phyloP scores from a whole-genome alignment of 768 basidiomycete species.

The Artomyces pyxidatus region DNA sequence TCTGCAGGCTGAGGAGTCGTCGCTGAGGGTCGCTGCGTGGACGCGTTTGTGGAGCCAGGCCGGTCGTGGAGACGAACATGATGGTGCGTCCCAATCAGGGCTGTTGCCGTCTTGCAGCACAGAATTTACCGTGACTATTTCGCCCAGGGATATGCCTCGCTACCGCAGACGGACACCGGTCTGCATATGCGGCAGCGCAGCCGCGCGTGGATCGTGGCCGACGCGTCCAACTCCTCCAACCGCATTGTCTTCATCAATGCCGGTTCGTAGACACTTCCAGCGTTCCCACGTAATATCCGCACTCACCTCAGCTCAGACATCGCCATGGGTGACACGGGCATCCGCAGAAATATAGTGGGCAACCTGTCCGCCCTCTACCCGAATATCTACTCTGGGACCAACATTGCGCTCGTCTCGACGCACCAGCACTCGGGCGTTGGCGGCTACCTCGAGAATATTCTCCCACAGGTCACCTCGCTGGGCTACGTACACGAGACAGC shows the following conservation, averaged over 20 bases:
- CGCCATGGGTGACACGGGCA: constrained; percentile 73
- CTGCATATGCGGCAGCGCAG: constrained; percentile 75
- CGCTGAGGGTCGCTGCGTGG: no score
- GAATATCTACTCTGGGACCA: constrained; percentile 57
- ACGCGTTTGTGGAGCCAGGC: constrained; percentile 28
- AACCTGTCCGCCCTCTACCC: constrained; percentile 49
- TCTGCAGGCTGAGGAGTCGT: neutral
- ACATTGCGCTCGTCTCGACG: constrained; percentile 69
- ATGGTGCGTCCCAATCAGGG: constrained; percentile 42
- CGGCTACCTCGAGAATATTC: constrained; percentile 70
- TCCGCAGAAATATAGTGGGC: constrained; percentile 60
- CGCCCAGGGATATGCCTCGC: constrained; percentile 55
- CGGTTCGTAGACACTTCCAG: constrained; percentile 29
- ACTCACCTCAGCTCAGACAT: constrained; percentile 40
- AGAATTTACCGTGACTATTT: neutral
- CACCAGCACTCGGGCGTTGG: constrained; percentile 75
- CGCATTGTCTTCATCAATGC: constrained; percentile 71
- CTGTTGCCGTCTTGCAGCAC: neutral
- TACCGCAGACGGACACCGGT: constrained; percentile 62
- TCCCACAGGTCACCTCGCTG: constrained; percentile 67
- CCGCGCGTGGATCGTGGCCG: constrained; percentile 70
- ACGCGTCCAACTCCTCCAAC: constrained; percentile 43
- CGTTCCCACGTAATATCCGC: neutral
- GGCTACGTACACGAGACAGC: constrained; percentile 69
- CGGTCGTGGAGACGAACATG: constrained; percentile 79